A percentile compares a stretch with the other conserved stretches of the same genome.
phyloP scores from a whole-genome alignment of 2,329 filamentous ascomycete species.

The Phaeophleospora eucalypticola region DNA sequence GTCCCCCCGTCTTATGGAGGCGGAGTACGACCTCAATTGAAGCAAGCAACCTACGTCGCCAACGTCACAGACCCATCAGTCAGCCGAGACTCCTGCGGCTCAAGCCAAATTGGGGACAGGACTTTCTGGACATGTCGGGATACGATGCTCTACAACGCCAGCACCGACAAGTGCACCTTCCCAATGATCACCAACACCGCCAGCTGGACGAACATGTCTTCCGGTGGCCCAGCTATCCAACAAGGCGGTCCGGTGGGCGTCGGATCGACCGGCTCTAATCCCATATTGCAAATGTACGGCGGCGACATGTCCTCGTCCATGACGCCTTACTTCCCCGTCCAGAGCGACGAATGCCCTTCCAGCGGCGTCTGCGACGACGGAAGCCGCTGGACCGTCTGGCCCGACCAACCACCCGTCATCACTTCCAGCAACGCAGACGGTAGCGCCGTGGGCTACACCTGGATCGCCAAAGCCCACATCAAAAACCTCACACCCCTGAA shows the following conservation, averaged over 20 bases:
- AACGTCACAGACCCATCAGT: conserved; percentile 23
- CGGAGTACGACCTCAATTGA: conserved; percentile 13
- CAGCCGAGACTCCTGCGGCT: conserved; percentile 25
- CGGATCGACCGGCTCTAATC: conserved; percentile 16
- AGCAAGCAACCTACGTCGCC: conserved; percentile 14
- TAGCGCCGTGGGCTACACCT: conserved; percentile 20
- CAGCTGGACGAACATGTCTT: conserved; percentile 20
- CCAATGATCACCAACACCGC: conserved; percentile 22
- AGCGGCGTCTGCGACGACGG: conserved; percentile 20
- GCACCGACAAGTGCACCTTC: conserved; percentile 5
- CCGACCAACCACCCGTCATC: conserved; percentile 20
- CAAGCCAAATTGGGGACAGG: conserved; percentile 15
- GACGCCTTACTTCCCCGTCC: conserved; percentile 18
- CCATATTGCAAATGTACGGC: conserved; percentile 22
- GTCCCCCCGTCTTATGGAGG: neutral
- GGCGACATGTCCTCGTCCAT: conserved; percentile 6
- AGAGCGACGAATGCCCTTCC: conserved; percentile 16
- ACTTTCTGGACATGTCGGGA: conserved; percentile 27
- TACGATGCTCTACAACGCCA: conserved; percentile 14
- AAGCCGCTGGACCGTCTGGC: conserved; percentile 24
- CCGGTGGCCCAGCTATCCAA: conserved; percentile 7
- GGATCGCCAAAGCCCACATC: conserved; percentile 19
- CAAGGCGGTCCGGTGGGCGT: conserved; percentile 13
- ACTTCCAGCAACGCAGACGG: conserved; percentile 6
- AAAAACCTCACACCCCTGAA: conserved; percentile 12